A percentile compares a stretch with the other conserved stretches of the same genome.
These are phyloP conservation scores for Phlebiopsis flavidoalba DNA, from an alignment of 768 basidiomycete genomes.

Conservation along the genomic window DNA sequence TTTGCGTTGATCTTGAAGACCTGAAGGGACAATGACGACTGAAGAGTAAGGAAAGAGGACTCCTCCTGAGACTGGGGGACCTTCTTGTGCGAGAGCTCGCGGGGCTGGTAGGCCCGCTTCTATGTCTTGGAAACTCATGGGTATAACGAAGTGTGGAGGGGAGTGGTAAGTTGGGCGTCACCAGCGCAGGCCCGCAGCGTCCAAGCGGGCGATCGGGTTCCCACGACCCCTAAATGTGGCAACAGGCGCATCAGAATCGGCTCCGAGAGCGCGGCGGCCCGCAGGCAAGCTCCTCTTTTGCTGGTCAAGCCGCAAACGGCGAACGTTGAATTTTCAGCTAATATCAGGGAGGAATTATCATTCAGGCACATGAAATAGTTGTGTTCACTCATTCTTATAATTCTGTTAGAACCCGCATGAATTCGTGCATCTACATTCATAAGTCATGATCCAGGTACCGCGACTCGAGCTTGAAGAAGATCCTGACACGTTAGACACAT, in stretches of 20 bases:
- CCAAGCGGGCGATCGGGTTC: neutral
- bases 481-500: too few relatives aligned
- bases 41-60: constrained; percentile 67
- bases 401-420: too few relatives aligned
- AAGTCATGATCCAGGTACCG: too few relatives aligned
- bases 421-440: too few relatives aligned
- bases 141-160: neutral
- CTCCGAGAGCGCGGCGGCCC: too few relatives aligned
- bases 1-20: constrained; percentile 99
- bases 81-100: constrained; percentile 15
- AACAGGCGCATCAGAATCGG: neutral
- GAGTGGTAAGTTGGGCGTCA: neutral
- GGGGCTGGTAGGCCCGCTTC: constrained; percentile 34
- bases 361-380: too few relatives aligned
- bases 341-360: too few relatives aligned
- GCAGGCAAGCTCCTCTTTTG: too few relatives aligned
- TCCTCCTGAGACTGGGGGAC: constrained; percentile 51
- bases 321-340: too few relatives aligned
- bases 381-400: too few relatives aligned
- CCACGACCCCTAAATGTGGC: neutral
- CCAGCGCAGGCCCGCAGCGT: neutral
- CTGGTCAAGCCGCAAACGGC: too few relatives aligned
- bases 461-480: too few relatives aligned
- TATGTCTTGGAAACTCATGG: constrained; percentile 50
- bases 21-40: constrained; percentile 81